A percentile compares a stretch with the other conserved stretches of the same genome.
phyloP scores from a whole-genome alignment of 1,284 basidiomycete species.

The Ustilago crameri region DNA sequence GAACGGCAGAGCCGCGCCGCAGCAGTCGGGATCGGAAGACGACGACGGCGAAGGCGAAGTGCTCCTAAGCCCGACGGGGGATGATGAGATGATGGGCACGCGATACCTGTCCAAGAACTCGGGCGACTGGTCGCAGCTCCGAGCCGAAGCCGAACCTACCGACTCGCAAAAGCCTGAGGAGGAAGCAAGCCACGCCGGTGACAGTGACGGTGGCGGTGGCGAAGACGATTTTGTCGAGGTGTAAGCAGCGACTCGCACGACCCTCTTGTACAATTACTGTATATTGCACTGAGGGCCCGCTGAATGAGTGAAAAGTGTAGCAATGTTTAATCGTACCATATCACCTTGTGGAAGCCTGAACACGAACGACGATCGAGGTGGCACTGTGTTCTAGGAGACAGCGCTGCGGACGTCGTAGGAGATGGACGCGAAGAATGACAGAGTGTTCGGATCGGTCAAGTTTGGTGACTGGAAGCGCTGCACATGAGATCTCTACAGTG shows the following conservation, averaged over 20 bases:
- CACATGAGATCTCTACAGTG: not conserved
- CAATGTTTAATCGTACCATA: too few species aligned
- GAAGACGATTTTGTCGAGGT: conserved; percentile 46
- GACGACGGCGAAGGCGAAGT: conserved; percentile 14
- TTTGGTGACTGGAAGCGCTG: not conserved
- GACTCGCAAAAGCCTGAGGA: not conserved
- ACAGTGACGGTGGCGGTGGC: conserved; percentile 8
- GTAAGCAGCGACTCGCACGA: too few species aligned
- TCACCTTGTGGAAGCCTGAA: too few species aligned
- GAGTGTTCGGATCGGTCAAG: too few species aligned
- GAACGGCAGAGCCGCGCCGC: conserved; percentile 13
- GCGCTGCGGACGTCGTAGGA: too few species aligned
- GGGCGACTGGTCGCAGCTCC: conserved; percentile 47
- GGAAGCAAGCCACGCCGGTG: not conserved
- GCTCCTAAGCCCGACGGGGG: conserved; percentile 21
- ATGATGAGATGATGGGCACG: conserved; percentile 29
- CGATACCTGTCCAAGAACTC: conserved; percentile 24
- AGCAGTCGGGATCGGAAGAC: not conserved
- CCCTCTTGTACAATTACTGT: not conserved
- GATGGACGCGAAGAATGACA: too few species aligned
- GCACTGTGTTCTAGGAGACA: too few species aligned
- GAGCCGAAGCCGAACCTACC: not conserved
- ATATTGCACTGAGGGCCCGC: not conserved
- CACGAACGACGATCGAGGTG: too few species aligned
- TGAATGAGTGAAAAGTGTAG: too few species aligned